Conservation (phyloP, 352 stramenopile species). For the Globisporangium splendens region DNA sequence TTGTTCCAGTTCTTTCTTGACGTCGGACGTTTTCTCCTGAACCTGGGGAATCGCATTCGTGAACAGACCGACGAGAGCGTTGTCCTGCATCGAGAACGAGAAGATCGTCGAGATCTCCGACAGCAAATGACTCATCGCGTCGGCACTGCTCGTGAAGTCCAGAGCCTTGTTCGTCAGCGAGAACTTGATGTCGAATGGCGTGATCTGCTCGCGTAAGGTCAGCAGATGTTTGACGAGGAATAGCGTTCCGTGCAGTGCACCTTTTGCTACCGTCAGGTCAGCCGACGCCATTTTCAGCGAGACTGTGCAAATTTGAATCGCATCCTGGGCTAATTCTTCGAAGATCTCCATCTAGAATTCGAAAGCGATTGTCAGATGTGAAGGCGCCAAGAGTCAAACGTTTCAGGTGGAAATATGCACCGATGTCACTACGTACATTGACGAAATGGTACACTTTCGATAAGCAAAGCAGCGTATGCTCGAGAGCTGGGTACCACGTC, state of each 20-base stretch:
- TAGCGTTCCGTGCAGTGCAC: slow-evolving; percentile 55
- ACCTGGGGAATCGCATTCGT: slow-evolving; percentile 73
- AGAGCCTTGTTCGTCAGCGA: slow-evolving; percentile 64
- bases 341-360: slow-evolving; percentile 74
- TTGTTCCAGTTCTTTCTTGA: slow-evolving; percentile 75
- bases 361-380: background rate
- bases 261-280: slow-evolving; percentile 51
- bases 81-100: slow-evolving; percentile 53
- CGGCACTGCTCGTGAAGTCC: slow-evolving; percentile 71
- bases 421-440: slow-evolving; percentile 34
- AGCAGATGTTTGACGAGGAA: slow-evolving; percentile 84
- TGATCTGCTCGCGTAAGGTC: slow-evolving; percentile 81
- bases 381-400: too few relatives aligned
- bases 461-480: slow-evolving; percentile 82
- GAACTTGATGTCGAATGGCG: slow-evolving; percentile 83
- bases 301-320: slow-evolving; percentile 73
- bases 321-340: slow-evolving; percentile 79
- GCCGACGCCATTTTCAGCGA: slow-evolving; percentile 75
- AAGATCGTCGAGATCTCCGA: slow-evolving; percentile 65
- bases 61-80: slow-evolving; percentile 57
- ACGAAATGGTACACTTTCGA: slow-evolving; percentile 85
- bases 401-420: background rate
- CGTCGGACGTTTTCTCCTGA: slow-evolving; percentile 71
- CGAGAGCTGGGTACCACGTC: slow-evolving; percentile 80
- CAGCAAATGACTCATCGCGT: slow-evolving; percentile 72